Evolutionary conservation across 1,139 yeast genomes (phyloP), one percentile per base, ranked within the genome.

Genomic region (Pneumocystis oryctolagi): DNA sequence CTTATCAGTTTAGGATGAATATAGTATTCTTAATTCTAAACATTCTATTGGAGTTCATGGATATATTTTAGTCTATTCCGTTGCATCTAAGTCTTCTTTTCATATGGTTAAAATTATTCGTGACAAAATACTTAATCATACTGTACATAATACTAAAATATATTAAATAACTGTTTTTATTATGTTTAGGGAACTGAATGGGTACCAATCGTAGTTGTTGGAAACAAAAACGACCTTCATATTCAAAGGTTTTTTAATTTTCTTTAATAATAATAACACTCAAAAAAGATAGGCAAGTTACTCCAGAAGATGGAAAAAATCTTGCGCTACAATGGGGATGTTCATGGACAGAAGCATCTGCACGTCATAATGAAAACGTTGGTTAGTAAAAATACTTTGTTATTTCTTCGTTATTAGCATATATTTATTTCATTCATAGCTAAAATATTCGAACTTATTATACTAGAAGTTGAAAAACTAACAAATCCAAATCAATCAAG

Each of bases 41-140:
- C 87, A 88, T 67, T 76, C 88, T 64, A 86, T 87, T 63, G 95
- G 95, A 18, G 83, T 87, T 62, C 95, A 88, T 71, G 97, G 96
- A 1, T 87, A 87, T 72, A 78, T 89, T 66, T 77, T 89, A 60
- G 88, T 89, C 55, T 89, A 87, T 74, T 85, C 94, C 62, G 89
- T 89, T 62, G 84, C 89, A 28, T 85, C 90, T 59, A 77, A 87
- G 68, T 82, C 84, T 67, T 85, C 94, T 56, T 89, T 89, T 73
- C 95, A 88, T 66, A 79, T 88, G 75, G 78, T 89, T 62, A 83
- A 83, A 66, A 79, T 86, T 60, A 85, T 89, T 60, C 80, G 96
- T 70, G 96, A 88, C 73, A 89, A 89, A 77, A 85, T 89, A 64
- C 78, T 89, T 67, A 88, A 86, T 70, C 80, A 85, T 61, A 80